A percentile compares a stretch with the other conserved stretches of the same genome.
phyloP scores from a whole-genome alignment of 352 stramenopile species.

The Phytophthora aleatoria region DNA sequence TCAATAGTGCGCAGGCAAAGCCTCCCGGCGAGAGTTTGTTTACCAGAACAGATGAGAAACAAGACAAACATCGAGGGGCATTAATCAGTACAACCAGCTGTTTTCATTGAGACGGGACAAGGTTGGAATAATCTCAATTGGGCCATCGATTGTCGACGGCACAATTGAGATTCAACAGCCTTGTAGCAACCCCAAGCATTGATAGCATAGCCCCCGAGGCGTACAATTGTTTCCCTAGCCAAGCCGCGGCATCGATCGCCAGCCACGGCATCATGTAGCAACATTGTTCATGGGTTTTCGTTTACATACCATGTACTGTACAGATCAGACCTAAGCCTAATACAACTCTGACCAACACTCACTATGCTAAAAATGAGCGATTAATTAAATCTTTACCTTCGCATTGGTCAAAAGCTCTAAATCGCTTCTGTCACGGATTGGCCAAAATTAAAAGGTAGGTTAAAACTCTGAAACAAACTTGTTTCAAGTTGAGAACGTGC shows the following conservation, averaged over 20 bases:
- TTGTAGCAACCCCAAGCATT: not conserved
- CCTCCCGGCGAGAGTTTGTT: not conserved
- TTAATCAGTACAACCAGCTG: slow-evolving; percentile 23
- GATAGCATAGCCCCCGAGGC: not conserved
- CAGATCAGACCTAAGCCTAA: not conserved
- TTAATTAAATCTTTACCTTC: not conserved
- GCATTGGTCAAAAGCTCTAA: not conserved
- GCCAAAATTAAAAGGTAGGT: slow-evolving; percentile 4
- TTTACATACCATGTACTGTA: not conserved
- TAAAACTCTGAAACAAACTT: not conserved
- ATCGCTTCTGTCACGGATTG: not conserved
- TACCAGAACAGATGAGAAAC: not conserved
- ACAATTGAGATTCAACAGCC: not conserved
- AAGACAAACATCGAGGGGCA: not conserved
- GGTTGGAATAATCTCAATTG: slow-evolving; percentile 5
- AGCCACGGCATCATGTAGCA: not conserved
- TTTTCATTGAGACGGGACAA: slow-evolving; percentile 20
- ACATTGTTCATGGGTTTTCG: not conserved
- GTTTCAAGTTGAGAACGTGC: slow-evolving; percentile 1
- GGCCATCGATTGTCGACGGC: not conserved
- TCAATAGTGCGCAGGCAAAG: not conserved
- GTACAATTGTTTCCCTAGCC: not conserved
- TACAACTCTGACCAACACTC: slow-evolving; percentile 24
- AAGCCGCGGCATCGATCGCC: not conserved
- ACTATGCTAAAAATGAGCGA: slow-evolving; percentile 7